phyloP scores from a whole-genome alignment of 192 early-diverging fungal species.

The Rhizophagus prolifer region DNA sequence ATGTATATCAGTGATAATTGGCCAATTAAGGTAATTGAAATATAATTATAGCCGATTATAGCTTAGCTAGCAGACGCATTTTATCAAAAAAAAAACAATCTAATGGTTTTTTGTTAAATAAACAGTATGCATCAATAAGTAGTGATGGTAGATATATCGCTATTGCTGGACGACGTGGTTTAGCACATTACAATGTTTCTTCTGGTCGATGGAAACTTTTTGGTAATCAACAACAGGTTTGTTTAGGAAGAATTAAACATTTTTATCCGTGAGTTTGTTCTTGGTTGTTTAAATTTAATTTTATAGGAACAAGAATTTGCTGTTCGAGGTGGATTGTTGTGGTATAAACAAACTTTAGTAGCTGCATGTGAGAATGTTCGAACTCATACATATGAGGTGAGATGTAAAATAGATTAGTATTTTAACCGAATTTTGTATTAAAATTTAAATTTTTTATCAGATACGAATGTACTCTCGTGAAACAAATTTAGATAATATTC shows the following conservation, averaged over 20 bases:
- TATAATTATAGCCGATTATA: not conserved
- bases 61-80: not conserved
- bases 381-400: slow-evolving; percentile 40
- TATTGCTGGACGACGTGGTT: slow-evolving; percentile 80
- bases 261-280: not conserved
- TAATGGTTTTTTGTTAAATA: not conserved
- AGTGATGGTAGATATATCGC: slow-evolving; percentile 73
- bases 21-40: slow-evolving; percentile 66
- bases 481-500: slow-evolving; percentile 63
- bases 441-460: slow-evolving; percentile 38
- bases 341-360: slow-evolving; percentile 70
- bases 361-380: slow-evolving; percentile 60
- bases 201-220: slow-evolving; percentile 87
- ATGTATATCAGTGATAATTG: slow-evolving; percentile 79
- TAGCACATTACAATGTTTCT: slow-evolving; percentile 73
- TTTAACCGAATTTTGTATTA: not conserved
- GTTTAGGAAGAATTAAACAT: too few relatives aligned
- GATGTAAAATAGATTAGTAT: not conserved
- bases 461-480: slow-evolving; percentile 73
- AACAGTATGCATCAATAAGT: slow-evolving; percentile 65
- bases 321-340: slow-evolving; percentile 68
- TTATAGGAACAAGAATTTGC: slow-evolving; percentile 63
- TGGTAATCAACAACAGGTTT: slow-evolving; percentile 73
- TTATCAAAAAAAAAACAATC: not conserved
- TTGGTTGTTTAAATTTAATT: not conserved